These are phyloP conservation scores for Aspergillus fructus DNA, from an alignment of 2,329 filamentous ascomycete species.

Conservation along the genomic window DNA sequence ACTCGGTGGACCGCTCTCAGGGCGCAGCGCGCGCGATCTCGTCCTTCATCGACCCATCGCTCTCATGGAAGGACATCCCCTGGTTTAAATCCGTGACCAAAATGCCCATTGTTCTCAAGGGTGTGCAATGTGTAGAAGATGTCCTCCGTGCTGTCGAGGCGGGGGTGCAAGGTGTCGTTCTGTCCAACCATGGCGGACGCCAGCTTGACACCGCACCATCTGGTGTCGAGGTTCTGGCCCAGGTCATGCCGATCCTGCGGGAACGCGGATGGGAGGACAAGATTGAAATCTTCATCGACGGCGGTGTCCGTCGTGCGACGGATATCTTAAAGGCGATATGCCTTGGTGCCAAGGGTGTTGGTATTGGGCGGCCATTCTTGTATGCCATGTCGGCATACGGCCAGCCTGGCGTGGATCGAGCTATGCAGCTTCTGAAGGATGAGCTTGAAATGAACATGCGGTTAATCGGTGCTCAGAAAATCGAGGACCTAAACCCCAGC, in stretches of 20 bases:
- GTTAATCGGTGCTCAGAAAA: conserved; percentile 72
- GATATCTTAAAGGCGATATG: conserved; percentile 96
- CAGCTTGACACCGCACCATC: conserved; percentile 92
- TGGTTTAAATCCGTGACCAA: conserved; percentile 90
- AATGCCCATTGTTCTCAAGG: conserved; percentile 96
- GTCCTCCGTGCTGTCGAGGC: conserved; percentile 80
- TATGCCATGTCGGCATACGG: conserved; percentile 97
- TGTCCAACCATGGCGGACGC: conserved; percentile 93
- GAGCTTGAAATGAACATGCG: conserved; percentile 99
- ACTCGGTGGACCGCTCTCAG: conserved; percentile 77
- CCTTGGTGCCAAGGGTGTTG: conserved; percentile 85
- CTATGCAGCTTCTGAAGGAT: conserved; percentile 89
- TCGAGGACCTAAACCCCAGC: conserved; percentile 76
- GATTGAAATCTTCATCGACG: conserved; percentile 88
- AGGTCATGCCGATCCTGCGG: conserved; percentile 85
- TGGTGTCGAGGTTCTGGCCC: conserved; percentile 83
- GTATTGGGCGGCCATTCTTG: conserved; percentile 90
- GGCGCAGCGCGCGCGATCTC: conserved; percentile 94
- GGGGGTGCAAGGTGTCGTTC: conserved; percentile 83
- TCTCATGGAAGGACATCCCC: conserved; percentile 89
- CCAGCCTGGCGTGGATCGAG: conserved; percentile 78
- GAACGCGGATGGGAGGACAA: conserved; percentile 70
- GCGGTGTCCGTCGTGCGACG: conserved; percentile 83
- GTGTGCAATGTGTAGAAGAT: conserved; percentile 93
- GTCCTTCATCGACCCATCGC: conserved; percentile 91